Percentiles rank a stretch among this genome's conserved stretches.
These are phyloP conservation scores for Ascoidea tarda DNA, from an alignment of 805 yeast species.

Conservation along the genomic window DNA sequence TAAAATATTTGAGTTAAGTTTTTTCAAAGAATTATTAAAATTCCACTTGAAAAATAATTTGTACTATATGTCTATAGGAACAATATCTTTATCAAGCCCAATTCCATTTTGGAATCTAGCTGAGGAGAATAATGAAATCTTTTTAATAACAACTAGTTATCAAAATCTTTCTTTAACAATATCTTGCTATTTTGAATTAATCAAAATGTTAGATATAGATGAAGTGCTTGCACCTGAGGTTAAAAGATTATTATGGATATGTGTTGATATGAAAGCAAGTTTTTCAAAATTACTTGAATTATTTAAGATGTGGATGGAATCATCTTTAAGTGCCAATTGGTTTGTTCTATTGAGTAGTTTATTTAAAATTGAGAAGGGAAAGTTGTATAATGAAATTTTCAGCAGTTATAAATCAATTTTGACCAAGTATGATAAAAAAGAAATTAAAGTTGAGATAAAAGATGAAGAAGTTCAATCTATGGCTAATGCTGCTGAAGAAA, in stretches of 20 bases:
- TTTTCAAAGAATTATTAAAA: slow-evolving; percentile 19
- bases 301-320: slow-evolving; percentile 47
- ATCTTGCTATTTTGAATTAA: slow-evolving; percentile 42
- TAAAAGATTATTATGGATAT: slow-evolving; percentile 48
- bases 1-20: slow-evolving; percentile 1
- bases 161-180: slow-evolving; percentile 30
- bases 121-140: slow-evolving; percentile 22
- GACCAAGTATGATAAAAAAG: slow-evolving; percentile 20
- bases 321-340: slow-evolving; percentile 39
- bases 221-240: slow-evolving; percentile 28
- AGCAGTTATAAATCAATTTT: slow-evolving; percentile 27
- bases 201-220: slow-evolving; percentile 35
- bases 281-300: slow-evolving; percentile 30
- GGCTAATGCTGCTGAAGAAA: slow-evolving; percentile 17
- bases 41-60: slow-evolving; percentile 20
- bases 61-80: slow-evolving; percentile 13
- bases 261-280: slow-evolving; percentile 29
- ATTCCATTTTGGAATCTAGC: slow-evolving; percentile 20
- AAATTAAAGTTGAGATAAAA: slow-evolving; percentile 21
- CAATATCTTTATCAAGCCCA: slow-evolving; percentile 11
- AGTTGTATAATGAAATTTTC: slow-evolving; percentile 25
- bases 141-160: slow-evolving; percentile 29
- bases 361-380: slow-evolving; percentile 28
- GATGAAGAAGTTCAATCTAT: slow-evolving; percentile 35
- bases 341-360: slow-evolving; percentile 37